These are phyloP conservation scores for Clavariopsis aquatica DNA, from an alignment of 495 filamentous ascomycete species.

Conservation along the genomic window DNA sequence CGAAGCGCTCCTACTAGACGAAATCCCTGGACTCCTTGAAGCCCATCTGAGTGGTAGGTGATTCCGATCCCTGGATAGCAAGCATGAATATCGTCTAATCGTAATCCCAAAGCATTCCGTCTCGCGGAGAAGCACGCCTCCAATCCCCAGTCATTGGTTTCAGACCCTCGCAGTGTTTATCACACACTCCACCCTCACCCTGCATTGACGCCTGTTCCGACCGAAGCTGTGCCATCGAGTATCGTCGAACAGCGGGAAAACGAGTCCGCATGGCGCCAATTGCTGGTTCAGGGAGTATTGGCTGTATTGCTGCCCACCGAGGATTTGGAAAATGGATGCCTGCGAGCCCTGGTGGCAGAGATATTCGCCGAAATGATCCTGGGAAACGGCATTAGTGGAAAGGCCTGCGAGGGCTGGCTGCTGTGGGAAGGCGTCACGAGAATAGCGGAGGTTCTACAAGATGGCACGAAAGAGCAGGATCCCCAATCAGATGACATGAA, in stretches of 20 bases:
- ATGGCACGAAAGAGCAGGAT: slow-evolving; percentile 22
- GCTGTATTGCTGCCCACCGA: slow-evolving; percentile 86
- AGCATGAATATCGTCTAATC: slow-evolving; percentile 22
- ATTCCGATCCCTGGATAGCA: slow-evolving; percentile 22
- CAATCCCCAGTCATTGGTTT: slow-evolving; percentile 58
- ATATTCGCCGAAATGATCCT: slow-evolving; percentile 84
- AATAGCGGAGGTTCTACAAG: slow-evolving; percentile 48
- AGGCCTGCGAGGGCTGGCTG: slow-evolving; percentile 79
- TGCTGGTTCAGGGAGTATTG: slow-evolving; percentile 75
- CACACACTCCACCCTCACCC: slow-evolving; percentile 81
- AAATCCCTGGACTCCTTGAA: slow-evolving; percentile 79
- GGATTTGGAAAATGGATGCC: slow-evolving; percentile 82
- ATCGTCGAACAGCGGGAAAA: slow-evolving; percentile 66
- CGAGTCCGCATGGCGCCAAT: slow-evolving; percentile 76
- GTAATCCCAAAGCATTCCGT: slow-evolving; percentile 43
- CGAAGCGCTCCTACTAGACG: slow-evolving; percentile 80
- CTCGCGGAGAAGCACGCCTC: slow-evolving; percentile 49
- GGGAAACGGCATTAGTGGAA: slow-evolving; percentile 72
- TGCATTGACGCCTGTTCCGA: slow-evolving; percentile 73
- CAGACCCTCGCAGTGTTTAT: slow-evolving; percentile 68
- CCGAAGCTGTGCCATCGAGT: slow-evolving; percentile 52
- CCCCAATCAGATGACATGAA: slow-evolving; percentile 23
- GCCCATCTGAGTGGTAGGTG: slow-evolving; percentile 75
- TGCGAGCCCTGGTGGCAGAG: slow-evolving; percentile 78
- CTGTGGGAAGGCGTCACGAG: slow-evolving; percentile 79